Evolutionary conservation across 495 filamentous ascomycete genomes (phyloP).

Genomic region (Lasiosphaeria hispida): DNA sequence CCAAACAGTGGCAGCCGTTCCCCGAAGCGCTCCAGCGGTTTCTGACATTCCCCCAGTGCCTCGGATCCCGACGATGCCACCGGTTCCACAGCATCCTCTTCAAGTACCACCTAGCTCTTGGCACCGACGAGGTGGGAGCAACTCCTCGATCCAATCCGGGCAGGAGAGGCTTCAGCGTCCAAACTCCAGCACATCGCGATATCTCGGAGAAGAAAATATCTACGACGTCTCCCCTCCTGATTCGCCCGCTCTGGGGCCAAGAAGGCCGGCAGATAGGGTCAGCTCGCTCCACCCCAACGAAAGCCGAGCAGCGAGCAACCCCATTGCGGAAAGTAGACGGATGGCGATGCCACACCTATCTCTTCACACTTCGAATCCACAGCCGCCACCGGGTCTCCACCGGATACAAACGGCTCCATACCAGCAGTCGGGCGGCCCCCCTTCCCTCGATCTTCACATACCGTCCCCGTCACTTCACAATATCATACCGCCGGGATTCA

Average conservation of each 20-base stretch:
- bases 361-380: neutral
- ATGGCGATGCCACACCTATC: slow-evolving; percentile 1
- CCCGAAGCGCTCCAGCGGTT: slow-evolving; percentile 18
- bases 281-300: slow-evolving; percentile 18
- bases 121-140: slow-evolving; percentile 18
- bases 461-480: slow-evolving; percentile 25
- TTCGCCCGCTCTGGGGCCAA: slow-evolving; percentile 32
- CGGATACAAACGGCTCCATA: slow-evolving; percentile 15
- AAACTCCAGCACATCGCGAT: slow-evolving; percentile 23
- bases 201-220: slow-evolving; percentile 42
- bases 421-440: slow-evolving; percentile 11
- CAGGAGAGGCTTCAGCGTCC: slow-evolving; percentile 14
- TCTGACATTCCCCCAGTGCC: slow-evolving; percentile 28
- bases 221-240: slow-evolving; percentile 57
- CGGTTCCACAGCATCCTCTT: slow-evolving; percentile 12
- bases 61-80: slow-evolving; percentile 22
- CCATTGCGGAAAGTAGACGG: slow-evolving; percentile 3
- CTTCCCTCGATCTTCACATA: slow-evolving; percentile 25
- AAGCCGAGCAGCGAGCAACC: slow-evolving; percentile 18
- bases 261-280: slow-evolving; percentile 11
- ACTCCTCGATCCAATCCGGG: slow-evolving; percentile 6
- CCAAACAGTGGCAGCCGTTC: slow-evolving; percentile 12
- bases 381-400: slow-evolving; percentile 1
- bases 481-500: slow-evolving; percentile 10
- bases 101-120: slow-evolving; percentile 8